These are phyloP conservation scores for Capronia coronata DNA, from an alignment of 2,329 filamentous ascomycete genomes.

Conservation along the genomic window DNA sequence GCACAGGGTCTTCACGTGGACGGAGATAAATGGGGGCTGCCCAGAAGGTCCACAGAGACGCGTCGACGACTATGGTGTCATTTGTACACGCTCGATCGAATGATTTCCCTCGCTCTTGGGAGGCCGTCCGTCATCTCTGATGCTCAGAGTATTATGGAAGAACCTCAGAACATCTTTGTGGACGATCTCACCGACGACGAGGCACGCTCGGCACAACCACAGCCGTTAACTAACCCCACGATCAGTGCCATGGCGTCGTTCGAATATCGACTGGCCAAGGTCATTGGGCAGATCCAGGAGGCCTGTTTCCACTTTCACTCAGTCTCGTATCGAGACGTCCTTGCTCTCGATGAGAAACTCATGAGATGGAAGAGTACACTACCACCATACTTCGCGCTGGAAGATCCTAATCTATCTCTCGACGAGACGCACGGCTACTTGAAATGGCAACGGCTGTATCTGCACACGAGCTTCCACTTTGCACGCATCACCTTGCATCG, in stretches of 20 bases:
- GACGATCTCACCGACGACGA: constrained; percentile 2
- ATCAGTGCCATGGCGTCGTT: neutral
- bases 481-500: constrained; percentile 2
- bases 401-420: neutral
- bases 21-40: constrained; percentile 1
- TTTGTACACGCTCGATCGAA: constrained; percentile 4
- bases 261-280: constrained; percentile 1
- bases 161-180: constrained; percentile 1
- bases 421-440: neutral
- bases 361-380: constrained; percentile 1
- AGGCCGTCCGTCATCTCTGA: neutral
- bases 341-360: neutral
- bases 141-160: neutral
- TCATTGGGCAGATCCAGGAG: constrained; percentile 4
- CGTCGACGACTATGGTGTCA: constrained; percentile 1
- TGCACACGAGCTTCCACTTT: constrained; percentile 3
- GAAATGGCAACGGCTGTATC: constrained; percentile 2
- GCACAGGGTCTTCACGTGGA: constrained; percentile 2
- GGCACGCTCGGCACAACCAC: neutral
- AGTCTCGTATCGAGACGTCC: neutral
- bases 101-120: constrained; percentile 1
- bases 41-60: neutral
- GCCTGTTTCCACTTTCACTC: neutral
- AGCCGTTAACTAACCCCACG: neutral
- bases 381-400: neutral